A percentile compares a stretch with the other conserved stretches of the same genome.
Evolutionary conservation across 2,329 filamentous ascomycete species (phyloP).

Genomic region (Escovopsis sp.): DNA sequence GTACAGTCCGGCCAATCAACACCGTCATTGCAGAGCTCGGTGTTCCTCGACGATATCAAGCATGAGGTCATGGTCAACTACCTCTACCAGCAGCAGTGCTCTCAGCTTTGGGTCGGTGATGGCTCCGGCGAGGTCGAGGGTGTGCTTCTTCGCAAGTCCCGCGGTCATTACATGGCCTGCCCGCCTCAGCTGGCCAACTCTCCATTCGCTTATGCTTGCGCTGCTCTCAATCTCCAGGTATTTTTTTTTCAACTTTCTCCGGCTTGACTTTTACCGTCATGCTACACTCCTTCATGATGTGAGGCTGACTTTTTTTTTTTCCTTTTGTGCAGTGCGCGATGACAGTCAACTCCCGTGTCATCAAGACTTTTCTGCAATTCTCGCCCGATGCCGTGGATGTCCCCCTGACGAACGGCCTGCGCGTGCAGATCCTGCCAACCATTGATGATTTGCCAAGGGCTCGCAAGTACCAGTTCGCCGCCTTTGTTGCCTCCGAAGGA

Average conservation of each 20-base stretch:
- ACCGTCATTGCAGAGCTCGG: slow-evolving; percentile 30
- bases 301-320: neutral
- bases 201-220: slow-evolving; percentile 47
- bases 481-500: slow-evolving; percentile 58
- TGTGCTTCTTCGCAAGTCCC: slow-evolving; percentile 53
- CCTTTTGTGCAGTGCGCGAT: slow-evolving; percentile 48
- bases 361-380: slow-evolving; percentile 64
- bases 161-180: slow-evolving; percentile 58
- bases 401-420: slow-evolving; percentile 61
- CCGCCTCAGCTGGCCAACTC: slow-evolving; percentile 50
- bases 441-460: slow-evolving; percentile 56
- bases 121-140: slow-evolving; percentile 55
- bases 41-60: slow-evolving; percentile 57
- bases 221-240: slow-evolving; percentile 58
- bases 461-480: slow-evolving; percentile 67
- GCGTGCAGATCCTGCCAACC: slow-evolving; percentile 59
- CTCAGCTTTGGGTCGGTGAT: slow-evolving; percentile 59
- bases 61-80: slow-evolving; percentile 77
- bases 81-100: slow-evolving; percentile 66
- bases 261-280: neutral
- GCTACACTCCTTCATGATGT: neutral
- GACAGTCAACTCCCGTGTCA: slow-evolving; percentile 67
- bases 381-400: slow-evolving; percentile 60
- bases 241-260: slow-evolving; percentile 13
- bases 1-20: slow-evolving; percentile 26